These are phyloP conservation scores for Leccinum fallax DNA, from an alignment of 1,284 basidiomycete genomes.

Conservation along the genomic window DNA sequence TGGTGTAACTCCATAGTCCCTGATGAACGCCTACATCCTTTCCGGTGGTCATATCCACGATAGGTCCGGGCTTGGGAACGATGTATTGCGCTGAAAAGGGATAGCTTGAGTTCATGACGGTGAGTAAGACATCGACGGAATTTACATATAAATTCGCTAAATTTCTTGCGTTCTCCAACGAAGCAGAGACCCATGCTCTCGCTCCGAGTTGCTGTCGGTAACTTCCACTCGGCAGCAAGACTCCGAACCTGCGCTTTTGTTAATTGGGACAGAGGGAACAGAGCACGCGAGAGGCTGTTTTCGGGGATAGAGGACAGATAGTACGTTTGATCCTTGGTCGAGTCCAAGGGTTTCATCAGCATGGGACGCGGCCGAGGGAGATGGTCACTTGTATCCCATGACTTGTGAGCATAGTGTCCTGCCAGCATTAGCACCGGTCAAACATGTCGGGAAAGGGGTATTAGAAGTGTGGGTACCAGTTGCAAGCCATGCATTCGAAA, in stretches of 20 bases:
- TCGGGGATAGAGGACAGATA: conserved; percentile 85
- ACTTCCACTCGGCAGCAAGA: conserved; percentile 65
- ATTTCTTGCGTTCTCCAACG: conserved; percentile 80
- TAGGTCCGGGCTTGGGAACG: conserved; percentile 62
- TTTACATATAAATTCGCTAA: conserved; percentile 76
- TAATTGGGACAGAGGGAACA: conserved; percentile 79
- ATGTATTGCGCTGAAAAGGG: conserved; percentile 73
- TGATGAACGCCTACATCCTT: conserved; percentile 62
- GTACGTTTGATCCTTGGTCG: conserved; percentile 90
- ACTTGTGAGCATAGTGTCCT: conserved; percentile 91
- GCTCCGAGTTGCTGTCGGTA: conserved; percentile 78
- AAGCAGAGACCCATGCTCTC: conserved; percentile 99
- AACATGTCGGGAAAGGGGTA: not conserved
- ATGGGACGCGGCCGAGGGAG: conserved; percentile 48
- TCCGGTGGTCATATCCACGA: conserved; percentile 63
- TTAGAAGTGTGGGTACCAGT: conserved; percentile 56
- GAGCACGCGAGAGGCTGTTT: conserved; percentile 59
- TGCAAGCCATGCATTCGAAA: conserved; percentile 63
- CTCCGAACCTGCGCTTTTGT: conserved; percentile 76
- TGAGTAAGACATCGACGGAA: not conserved
- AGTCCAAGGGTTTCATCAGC: conserved; percentile 68
- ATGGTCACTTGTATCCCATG: conserved; percentile 41
- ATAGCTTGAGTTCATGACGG: conserved; percentile 10
- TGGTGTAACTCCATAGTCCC: conserved; percentile 88
- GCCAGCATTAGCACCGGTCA: conserved; percentile 2